phyloP scores from a whole-genome alignment of 164 flowering plant species.

The Stephania yunnanensis region DNA sequence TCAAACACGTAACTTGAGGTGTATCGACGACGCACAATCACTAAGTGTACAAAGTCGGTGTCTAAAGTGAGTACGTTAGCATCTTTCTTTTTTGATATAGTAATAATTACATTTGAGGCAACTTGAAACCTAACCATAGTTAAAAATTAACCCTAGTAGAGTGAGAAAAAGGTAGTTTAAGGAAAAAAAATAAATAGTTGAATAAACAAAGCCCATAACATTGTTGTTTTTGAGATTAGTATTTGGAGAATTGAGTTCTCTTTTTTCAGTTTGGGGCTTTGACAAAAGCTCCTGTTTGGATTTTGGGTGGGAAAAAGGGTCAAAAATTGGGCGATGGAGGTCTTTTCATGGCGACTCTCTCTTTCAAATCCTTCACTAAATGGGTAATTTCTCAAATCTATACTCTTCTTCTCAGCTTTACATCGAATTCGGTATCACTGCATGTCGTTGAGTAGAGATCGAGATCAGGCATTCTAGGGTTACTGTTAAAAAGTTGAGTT shows the following conservation, averaged over 20 bases:
- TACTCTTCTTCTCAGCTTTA: slow-evolving; percentile 8
- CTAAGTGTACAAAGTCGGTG: no score
- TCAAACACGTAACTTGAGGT: no score
- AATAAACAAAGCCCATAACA: not conserved
- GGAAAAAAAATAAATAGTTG: not conserved
- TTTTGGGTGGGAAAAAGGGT: slow-evolving; percentile 27
- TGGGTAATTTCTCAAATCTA: slow-evolving; percentile 19
- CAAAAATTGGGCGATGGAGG: slow-evolving; percentile 24
- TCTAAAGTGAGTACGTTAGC: not conserved
- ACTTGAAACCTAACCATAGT: not conserved
- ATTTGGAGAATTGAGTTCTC: not conserved
- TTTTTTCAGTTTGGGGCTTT: not conserved
- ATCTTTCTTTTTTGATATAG: not conserved
- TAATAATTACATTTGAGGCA: not conserved
- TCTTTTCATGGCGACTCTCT: slow-evolving; percentile 31
- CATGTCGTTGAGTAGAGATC: slow-evolving; percentile 6
- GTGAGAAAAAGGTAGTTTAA: not conserved
- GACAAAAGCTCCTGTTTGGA: slow-evolving; percentile 13
- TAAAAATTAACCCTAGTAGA: not conserved
- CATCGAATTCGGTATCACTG: slow-evolving; percentile 5
- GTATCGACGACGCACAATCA: no score
- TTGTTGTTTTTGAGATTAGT: not conserved
- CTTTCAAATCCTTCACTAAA: slow-evolving; percentile 27
- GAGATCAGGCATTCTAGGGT: slow-evolving; percentile 27
- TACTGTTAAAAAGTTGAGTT: slow-evolving; percentile 8